phyloP scores from a whole-genome alignment of 768 basidiomycete genomes.

The Leucocoprinus birnbaumii region DNA sequence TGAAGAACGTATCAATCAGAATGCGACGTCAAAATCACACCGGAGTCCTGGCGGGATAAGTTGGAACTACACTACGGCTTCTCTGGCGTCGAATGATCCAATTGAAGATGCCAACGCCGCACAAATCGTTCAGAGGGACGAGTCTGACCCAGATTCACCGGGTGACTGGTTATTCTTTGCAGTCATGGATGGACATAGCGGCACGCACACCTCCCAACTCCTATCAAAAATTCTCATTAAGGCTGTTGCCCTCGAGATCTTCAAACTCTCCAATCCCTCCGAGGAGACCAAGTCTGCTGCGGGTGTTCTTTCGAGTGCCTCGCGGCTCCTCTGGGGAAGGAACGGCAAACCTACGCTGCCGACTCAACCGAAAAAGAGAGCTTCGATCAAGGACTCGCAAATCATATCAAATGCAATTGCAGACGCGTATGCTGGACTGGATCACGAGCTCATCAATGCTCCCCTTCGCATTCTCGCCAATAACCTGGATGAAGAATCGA shows the following conservation, averaged over 20 bases:
- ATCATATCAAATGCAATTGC: conserved; percentile 67
- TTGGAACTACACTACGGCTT: conserved; percentile 80
- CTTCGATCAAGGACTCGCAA: conserved; percentile 39
- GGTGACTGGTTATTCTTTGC: conserved; percentile 84
- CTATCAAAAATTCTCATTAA: conserved; percentile 84
- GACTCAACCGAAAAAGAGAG: conserved; percentile 19
- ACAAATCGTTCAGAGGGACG: conserved; percentile 64
- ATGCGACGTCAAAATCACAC: conserved; percentile 44
- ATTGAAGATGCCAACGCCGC: conserved; percentile 87
- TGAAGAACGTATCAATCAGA: conserved; percentile 55
- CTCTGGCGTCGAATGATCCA: conserved; percentile 82
- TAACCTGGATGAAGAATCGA: conserved; percentile 46
- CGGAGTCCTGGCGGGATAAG: conserved; percentile 50
- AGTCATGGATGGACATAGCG: conserved; percentile 90
- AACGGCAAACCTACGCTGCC: conserved; percentile 36
- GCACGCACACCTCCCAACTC: conserved; percentile 78
- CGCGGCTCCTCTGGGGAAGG: conserved; percentile 20
- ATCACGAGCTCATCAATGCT: conserved; percentile 76
- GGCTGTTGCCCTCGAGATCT: conserved; percentile 76
- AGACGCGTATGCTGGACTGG: conserved; percentile 78
- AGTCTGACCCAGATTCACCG: conserved; percentile 51
- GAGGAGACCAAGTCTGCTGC: conserved; percentile 18
- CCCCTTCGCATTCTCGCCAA: conserved; percentile 71
- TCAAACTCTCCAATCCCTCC: conserved; percentile 37
- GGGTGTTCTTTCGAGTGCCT: conserved; percentile 18